These are phyloP conservation scores for Monosporozyma servazzii DNA, from an alignment of 805 yeast genomes.

Conservation along the genomic window DNA sequence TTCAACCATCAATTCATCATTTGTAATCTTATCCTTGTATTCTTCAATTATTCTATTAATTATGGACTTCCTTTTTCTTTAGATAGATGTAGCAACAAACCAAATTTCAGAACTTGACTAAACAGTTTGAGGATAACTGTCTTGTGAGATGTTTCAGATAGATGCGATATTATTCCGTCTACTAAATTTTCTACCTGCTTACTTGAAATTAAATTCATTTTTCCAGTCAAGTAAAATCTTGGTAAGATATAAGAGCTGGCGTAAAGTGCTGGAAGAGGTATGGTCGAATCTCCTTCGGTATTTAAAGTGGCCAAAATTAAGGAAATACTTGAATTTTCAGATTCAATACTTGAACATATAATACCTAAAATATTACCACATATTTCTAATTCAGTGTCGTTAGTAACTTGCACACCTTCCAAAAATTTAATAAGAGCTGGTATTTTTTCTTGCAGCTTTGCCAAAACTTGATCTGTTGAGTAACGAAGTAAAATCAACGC, in stretches of 20 bases:
- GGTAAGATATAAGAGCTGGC: conserved; percentile 19
- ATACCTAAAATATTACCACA: conserved; percentile 42
- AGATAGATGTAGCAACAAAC: conserved; percentile 23
- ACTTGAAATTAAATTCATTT: neutral
- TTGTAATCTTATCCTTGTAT: conserved; percentile 38
- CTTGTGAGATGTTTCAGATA: conserved; percentile 2
- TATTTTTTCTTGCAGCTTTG: conserved; percentile 9
- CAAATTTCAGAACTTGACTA: conserved; percentile 33
- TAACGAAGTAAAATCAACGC: conserved; percentile 24
- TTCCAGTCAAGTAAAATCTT: conserved; percentile 9
- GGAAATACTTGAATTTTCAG: conserved; percentile 3
- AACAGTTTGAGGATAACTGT: conserved; percentile 9
- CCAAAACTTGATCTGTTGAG: conserved; percentile 4
- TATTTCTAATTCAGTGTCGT: conserved; percentile 24
- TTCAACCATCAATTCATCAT: conserved; percentile 49
- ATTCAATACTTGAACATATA: conserved; percentile 20
- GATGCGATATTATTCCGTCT: neutral
- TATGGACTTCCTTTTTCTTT: conserved; percentile 14
- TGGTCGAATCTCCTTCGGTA: neutral
- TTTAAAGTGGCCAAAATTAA: conserved; percentile 4
- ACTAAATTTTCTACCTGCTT: conserved; percentile 1
- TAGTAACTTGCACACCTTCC: conserved; percentile 10
- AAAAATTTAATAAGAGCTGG: conserved; percentile 21
- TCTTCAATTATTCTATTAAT: conserved; percentile 21
- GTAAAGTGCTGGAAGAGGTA: conserved; percentile 3